phyloP scores from a whole-genome alignment of 108 stramenopile genomes.

The Nitzschia sp. region DNA sequence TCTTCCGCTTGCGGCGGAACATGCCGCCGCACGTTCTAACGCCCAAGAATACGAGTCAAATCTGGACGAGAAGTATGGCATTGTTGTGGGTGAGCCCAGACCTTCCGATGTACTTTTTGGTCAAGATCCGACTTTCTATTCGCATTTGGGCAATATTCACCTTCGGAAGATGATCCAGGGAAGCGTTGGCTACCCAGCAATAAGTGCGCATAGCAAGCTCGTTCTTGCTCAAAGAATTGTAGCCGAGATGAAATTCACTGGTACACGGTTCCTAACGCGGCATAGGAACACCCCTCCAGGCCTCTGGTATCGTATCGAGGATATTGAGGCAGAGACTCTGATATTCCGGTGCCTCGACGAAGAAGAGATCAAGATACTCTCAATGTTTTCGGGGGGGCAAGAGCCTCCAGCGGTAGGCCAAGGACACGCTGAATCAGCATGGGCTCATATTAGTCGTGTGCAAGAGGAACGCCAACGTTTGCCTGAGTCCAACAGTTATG shows the following conservation, averaged over 20 bases:
- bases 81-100: slow-evolving; percentile 7
- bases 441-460: background rate
- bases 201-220: background rate
- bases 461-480: background rate
- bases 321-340: slow-evolving; percentile 11
- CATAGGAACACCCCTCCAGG: slow-evolving; percentile 1
- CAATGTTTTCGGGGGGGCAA: background rate
- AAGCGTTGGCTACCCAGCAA: background rate
- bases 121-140: slow-evolving; percentile 5
- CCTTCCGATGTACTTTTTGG: slow-evolving; percentile 11
- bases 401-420: background rate
- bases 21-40: too few species aligned
- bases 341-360: slow-evolving; percentile 10
- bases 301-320: slow-evolving; percentile 12
- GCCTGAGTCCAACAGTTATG: background rate
- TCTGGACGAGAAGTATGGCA: background rate
- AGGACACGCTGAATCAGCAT: background rate
- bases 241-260: slow-evolving; percentile 7
- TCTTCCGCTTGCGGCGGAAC: too few species aligned
- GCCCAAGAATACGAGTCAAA: background rate
- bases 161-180: slow-evolving; percentile 9
- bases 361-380: slow-evolving; percentile 3
- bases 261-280: slow-evolving; percentile 7
- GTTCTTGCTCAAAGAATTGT: slow-evolving; percentile 4
- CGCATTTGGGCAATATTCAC: slow-evolving; percentile 9